Evolutionary conservation across 1,139 yeast genomes (phyloP), one percentile per base, ranked within the genome.

Genomic region (Lodderomyces parapsilosis): DNA sequence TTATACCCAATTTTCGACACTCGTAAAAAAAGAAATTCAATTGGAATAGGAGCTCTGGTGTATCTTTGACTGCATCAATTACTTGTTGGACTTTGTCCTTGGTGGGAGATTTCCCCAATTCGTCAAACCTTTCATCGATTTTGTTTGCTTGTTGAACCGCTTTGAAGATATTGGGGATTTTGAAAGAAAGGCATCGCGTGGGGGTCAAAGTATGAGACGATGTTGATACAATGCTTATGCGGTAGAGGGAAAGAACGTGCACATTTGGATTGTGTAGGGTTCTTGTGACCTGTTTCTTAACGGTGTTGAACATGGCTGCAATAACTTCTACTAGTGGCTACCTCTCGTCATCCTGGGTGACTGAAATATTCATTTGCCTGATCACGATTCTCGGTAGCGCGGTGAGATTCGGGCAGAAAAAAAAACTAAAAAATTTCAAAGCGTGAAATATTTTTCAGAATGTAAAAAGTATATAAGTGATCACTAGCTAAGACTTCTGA

Each of bases 11-110:
- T 37, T 56, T 53, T 27, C 56, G 48, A 38, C 74, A 63, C 47
- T 68, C 69, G 17, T 48, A 49, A 43, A 69, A 68, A 49, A 71
- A 70, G 13, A 59, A 49, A 24, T 66, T 56, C 30, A 72, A 50
- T 19, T 67, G 51, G 38, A 51, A 58, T 22, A 67, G 55, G 13
- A 71, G 52, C 44, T 68, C 75, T 2, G 64, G 62, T n/a, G 59
- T 56, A 14, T 46, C 52, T 6, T 52, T 47, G n/a, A 71, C 62
- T n/a, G 51, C 43, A 1, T 45, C 43, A 39, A 72, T 46, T 9
- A 73, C 51, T 36, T 57, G 51, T 1, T 47, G 47, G n/a, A 39
- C 36, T 30, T 49, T 47, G 4, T 9, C 38, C 6, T 35, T 24
- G 7, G 42, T 36, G 5, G 46, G 41, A n/a, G 34, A 30, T 13